Evolutionary conservation across 345 rosid genomes (phyloP).

Genomic region (Populus davidiana): DNA sequence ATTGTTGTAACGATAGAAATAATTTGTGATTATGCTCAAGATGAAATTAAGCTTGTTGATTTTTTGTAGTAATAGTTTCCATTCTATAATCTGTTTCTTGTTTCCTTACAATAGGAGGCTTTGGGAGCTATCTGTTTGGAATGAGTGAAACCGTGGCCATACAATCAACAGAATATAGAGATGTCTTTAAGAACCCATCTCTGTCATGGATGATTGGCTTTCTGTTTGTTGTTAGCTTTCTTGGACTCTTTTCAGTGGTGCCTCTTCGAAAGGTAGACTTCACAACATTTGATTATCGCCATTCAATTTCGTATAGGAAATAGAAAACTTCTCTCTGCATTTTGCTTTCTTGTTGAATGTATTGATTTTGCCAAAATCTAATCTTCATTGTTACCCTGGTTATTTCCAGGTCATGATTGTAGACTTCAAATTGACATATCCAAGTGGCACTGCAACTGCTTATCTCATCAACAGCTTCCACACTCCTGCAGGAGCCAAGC

Average conservation of each 20-base stretch:
- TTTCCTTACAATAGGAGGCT: conserved; percentile 21
- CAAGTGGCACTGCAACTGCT: conserved; percentile 41
- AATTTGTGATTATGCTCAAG: neutral
- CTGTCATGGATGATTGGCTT: conserved; percentile 34
- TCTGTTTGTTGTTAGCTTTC: conserved; percentile 31
- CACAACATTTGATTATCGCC: neutral
- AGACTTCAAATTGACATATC: conserved; percentile 36
- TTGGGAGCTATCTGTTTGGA: conserved; percentile 34
- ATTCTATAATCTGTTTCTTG: neutral
- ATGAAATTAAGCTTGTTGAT: neutral
- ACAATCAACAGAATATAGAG: conserved; percentile 4
- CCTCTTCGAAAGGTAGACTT: conserved; percentile 29
- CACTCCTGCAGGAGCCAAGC: conserved; percentile 35
- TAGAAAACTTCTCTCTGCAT: neutral
- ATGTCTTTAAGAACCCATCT: conserved; percentile 22
- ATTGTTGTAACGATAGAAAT: neutral
- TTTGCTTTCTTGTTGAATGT: neutral
- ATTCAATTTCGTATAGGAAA: neutral
- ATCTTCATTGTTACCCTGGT: neutral
- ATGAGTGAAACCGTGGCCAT: conserved; percentile 28
- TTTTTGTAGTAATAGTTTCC: neutral
- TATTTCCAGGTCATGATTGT: conserved; percentile 27
- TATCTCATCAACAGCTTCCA: conserved; percentile 36
- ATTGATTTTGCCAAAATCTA: neutral
- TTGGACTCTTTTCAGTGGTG: conserved; percentile 37